Evolutionary conservation across 2,329 filamentous ascomycete species (phyloP), one percentile per base, ranked within the genome.

Genomic region (Orbilia quercus): DNA sequence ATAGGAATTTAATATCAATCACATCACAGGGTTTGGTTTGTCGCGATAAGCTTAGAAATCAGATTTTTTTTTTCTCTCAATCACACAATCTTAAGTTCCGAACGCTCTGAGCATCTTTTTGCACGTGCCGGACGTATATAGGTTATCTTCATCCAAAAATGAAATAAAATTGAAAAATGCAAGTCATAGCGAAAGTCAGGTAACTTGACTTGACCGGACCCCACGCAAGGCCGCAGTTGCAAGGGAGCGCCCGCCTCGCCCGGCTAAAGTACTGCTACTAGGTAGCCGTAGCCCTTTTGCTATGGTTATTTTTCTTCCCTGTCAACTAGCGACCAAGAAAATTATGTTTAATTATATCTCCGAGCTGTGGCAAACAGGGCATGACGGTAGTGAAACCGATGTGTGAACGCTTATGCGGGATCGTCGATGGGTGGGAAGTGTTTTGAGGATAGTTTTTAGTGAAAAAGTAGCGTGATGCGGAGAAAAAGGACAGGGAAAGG

Each of bases 401-500:
- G 22, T 22, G 25, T 22, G 18, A 28, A 40, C 36, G 36, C 36
- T 34, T 40, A 16, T 12, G 36, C 12, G 36, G 14, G 36, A 40
- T 40, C 36, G 36, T 40, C 36, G 36, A 40, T 14, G 36, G n/a
- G 36, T 40, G 36, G 36, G 36, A 12, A 40, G 36, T 14, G 36
- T 12, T 40, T 25, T 50, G 20, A 28, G 45, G 22, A 28, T 50
- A 50, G 45, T 50, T n/a, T n/a, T n/a, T n/a, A 18, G n/a, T 5
- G 38, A 42, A 12, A 5, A 22, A 20, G 22, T 40, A 54, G 50
- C 50, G 50, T 54, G 50, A 40, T 54, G 50, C 16, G 50, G 50
- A 54, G 50, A 54, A 54, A 23, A n/a, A n/a, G n/a, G n/a, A 53
- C 48, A 42, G 38, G 38, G 48, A 34, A 53, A 34, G 47, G 48